phyloP scores from a whole-genome alignment of 2,329 filamentous ascomycete species.

The Trichophyton schoenleinii region DNA sequence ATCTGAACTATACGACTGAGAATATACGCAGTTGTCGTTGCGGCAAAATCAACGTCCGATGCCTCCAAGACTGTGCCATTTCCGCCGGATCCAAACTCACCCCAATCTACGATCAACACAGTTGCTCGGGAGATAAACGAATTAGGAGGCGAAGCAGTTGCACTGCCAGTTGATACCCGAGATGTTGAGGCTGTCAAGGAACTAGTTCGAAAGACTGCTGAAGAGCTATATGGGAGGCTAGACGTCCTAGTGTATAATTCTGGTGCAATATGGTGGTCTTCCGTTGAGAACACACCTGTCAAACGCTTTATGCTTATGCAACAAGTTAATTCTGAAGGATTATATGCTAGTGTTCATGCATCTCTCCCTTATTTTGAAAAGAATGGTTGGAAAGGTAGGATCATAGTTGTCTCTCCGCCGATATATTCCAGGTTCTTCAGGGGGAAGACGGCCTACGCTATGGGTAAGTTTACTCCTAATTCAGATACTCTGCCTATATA shows the following conservation, averaged over 20 bases:
- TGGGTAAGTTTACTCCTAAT: slow-evolving; percentile 29
- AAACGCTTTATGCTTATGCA: slow-evolving; percentile 72
- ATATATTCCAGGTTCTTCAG: slow-evolving; percentile 77
- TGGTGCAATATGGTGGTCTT: slow-evolving; percentile 74
- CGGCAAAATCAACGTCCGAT: slow-evolving; percentile 62
- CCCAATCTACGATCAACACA: slow-evolving; percentile 64
- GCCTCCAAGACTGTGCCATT: slow-evolving; percentile 46
- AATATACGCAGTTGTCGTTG: slow-evolving; percentile 51
- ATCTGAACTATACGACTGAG: background rate
- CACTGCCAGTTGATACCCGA: slow-evolving; percentile 59
- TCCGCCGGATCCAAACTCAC: slow-evolving; percentile 65
- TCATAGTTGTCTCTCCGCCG: slow-evolving; percentile 70
- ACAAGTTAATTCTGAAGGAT: slow-evolving; percentile 58
- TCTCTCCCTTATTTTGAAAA: slow-evolving; percentile 52
- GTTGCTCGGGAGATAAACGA: slow-evolving; percentile 61
- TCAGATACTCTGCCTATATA: background rate
- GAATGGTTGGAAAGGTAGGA: slow-evolving; percentile 45
- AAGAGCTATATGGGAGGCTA: slow-evolving; percentile 49
- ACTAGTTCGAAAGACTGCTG: slow-evolving; percentile 45
- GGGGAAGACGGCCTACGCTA: slow-evolving; percentile 74
- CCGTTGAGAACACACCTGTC: slow-evolving; percentile 58
- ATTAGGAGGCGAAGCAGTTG: slow-evolving; percentile 50
- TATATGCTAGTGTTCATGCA: slow-evolving; percentile 61
- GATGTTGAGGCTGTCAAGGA: slow-evolving; percentile 47
- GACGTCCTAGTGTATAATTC: slow-evolving; percentile 73